Conservation (phyloP, 176 grass and related monocot genomes). For the Lolium multiflorum region DNA sequence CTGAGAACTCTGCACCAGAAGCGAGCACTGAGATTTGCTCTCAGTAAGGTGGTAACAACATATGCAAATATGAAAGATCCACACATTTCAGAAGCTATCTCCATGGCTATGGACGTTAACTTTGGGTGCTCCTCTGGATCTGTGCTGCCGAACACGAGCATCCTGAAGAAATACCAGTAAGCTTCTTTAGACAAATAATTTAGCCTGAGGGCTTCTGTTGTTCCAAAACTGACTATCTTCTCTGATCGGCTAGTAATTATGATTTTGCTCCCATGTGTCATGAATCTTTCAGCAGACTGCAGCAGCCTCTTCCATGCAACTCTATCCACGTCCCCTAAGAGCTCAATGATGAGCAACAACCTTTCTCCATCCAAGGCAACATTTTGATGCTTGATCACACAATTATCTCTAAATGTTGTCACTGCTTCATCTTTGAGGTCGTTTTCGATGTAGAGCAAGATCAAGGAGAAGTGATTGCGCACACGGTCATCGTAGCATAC, state of each 20-base stretch:
- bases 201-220: too few relatives aligned
- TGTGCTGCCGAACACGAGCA: background rate
- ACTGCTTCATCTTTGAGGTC: background rate
- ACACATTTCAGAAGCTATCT: background rate
- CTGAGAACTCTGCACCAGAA: too few relatives aligned
- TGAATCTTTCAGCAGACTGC: background rate
- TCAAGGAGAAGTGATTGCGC: too few relatives aligned
- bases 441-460: background rate
- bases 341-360: slow-evolving; percentile 15
- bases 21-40: background rate
- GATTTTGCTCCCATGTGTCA: background rate
- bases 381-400: background rate
- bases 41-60: background rate
- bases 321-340: background rate
- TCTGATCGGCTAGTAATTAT: too few relatives aligned
- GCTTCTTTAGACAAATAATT: too few relatives aligned
- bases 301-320: background rate
- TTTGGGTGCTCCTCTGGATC: background rate
- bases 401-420: background rate
- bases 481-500: too few relatives aligned
- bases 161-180: too few relatives aligned
- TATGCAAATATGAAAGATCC: background rate
- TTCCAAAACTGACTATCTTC: too few relatives aligned
- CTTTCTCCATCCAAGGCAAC: background rate
- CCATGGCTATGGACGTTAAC: background rate